These are phyloP conservation scores for Ophiocordyceps australis DNA, from an alignment of 2,329 filamentous ascomycete genomes.

Conservation along the genomic window DNA sequence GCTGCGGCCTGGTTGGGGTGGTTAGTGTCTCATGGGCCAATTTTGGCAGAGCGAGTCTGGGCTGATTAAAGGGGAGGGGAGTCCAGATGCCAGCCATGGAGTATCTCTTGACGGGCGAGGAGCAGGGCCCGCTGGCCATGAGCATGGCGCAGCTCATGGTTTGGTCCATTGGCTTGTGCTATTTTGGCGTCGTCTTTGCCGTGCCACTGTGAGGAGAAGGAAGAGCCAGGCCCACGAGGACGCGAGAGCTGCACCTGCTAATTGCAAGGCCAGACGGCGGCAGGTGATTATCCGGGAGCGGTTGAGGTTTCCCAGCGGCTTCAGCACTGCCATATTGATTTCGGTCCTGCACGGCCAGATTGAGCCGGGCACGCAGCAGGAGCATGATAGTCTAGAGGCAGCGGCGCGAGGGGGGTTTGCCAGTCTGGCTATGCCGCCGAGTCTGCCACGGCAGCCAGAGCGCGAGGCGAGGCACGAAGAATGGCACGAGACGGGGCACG, in stretches of 20 bases:
- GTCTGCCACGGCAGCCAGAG: constrained; percentile 7
- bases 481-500: too few relatives aligned
- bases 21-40: too few relatives aligned
- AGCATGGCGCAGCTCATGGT: constrained; percentile 62
- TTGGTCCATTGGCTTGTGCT: constrained; percentile 85
- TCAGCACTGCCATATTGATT: constrained; percentile 88
- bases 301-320: constrained; percentile 86
- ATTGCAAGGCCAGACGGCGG: too few relatives aligned
- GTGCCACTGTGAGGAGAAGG: constrained; percentile 67
- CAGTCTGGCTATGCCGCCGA: constrained; percentile 13
- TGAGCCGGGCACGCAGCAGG: too few relatives aligned
- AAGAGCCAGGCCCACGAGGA: too few relatives aligned
- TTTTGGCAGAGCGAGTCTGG: too few relatives aligned
- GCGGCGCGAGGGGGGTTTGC: constrained; percentile 21
- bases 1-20: constrained; percentile 89
- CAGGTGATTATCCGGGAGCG: constrained; percentile 90
- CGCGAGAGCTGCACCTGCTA: too few relatives aligned
- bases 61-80: too few relatives aligned
- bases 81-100: constrained; percentile 74
- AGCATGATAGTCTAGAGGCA: constrained; percentile 14
- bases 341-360: constrained; percentile 65
- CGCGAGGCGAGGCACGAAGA: too few relatives aligned
- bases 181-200: constrained; percentile 93
- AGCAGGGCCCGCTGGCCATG: constrained; percentile 60
- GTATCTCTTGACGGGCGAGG: constrained; percentile 59